Base-by-base conservation (phyloP, 805 yeast species). In the Starmerella apis region DNA sequence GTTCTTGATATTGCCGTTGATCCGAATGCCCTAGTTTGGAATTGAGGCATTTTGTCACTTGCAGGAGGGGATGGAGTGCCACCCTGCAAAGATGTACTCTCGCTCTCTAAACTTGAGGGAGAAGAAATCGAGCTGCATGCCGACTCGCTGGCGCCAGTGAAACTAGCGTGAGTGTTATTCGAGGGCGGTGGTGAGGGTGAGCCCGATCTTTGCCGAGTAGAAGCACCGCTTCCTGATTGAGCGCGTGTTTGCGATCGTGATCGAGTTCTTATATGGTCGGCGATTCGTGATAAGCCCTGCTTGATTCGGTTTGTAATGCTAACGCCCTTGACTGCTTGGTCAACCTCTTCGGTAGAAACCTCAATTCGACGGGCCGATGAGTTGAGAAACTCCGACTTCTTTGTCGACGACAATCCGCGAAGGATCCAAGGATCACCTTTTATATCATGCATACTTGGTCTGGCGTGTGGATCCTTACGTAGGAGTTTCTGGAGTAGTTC, bases 351-450 rank as follows among this genome's bases (percentile, higher is more conserved):
- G 43, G 71, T 74, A 2, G 81, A 72, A 7, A 83, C 80, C 32
- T 75, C 74, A 46, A 81, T 79, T 27, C 44, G 44, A 23, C 44
- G 24, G 59, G 65, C 58, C 27, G 60, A 63, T 36, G 58, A 58
- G 63, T 31, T 57, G 47, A 62, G 28, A 56, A 68, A 65, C 51
- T 64, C 61, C 42, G 59, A 62, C 49, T 58, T 53, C 41, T 58
- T 52, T 10, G 56, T 59, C 9, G 57, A 52, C 6, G 66, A 56
- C 53, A 77, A 61, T 42, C 71, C 76, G 59, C 71, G 69, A 25
- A 71, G 56, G 1, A 76, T 67, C 68, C 94, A 87, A 1, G 86
- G 83, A 65, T 90, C 95, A 7, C 65, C 64, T 64, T 86, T 87
- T 49, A 87, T 81, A 24, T 83, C 84, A 13, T 69, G 65, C 33